phyloP scores from a whole-genome alignment of 2,329 filamentous ascomycete genomes.

The Podosphaera xanthii region DNA sequence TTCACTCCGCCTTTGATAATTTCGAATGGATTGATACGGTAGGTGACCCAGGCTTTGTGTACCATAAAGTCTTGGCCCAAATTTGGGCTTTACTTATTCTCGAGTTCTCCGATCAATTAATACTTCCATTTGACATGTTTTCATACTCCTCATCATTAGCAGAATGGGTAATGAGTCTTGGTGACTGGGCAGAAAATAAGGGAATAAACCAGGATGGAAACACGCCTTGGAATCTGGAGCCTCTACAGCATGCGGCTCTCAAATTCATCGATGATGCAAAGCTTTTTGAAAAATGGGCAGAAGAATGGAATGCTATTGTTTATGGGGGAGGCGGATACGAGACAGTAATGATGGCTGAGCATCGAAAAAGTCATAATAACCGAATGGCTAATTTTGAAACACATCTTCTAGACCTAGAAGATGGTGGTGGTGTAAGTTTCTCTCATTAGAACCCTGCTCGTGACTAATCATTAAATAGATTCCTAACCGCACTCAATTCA shows the following conservation, averaged over 20 bases:
- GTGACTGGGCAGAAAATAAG: slow-evolving; percentile 37
- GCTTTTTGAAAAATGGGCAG: slow-evolving; percentile 54
- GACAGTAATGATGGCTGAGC: slow-evolving; percentile 38
- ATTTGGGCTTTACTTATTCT: slow-evolving; percentile 64
- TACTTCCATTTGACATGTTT: slow-evolving; percentile 61
- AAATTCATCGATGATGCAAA: slow-evolving; percentile 35
- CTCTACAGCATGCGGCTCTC: slow-evolving; percentile 38
- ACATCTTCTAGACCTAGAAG: slow-evolving; percentile 52
- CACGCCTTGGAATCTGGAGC: slow-evolving; percentile 18
- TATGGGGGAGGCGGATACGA: slow-evolving; percentile 51
- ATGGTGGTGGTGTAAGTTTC: slow-evolving; percentile 47
- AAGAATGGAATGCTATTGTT: slow-evolving; percentile 51
- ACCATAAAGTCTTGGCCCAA: slow-evolving; percentile 60
- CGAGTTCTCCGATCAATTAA: slow-evolving; percentile 58
- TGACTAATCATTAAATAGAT: slow-evolving; percentile 26
- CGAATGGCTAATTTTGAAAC: slow-evolving; percentile 66
- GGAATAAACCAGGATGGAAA: slow-evolving; percentile 27
- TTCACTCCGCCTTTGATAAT: slow-evolving; percentile 73
- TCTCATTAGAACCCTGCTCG: not conserved
- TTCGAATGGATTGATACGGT: slow-evolving; percentile 65
- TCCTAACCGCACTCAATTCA: slow-evolving; percentile 76
- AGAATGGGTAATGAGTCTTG: slow-evolving; percentile 42
- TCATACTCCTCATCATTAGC: slow-evolving; percentile 46
- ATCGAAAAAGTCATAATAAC: slow-evolving; percentile 55
- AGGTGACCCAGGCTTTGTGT: slow-evolving; percentile 61